Evolutionary conservation across 257 asterid genomes (phyloP).

Genomic region (Solanum boliviense): DNA sequence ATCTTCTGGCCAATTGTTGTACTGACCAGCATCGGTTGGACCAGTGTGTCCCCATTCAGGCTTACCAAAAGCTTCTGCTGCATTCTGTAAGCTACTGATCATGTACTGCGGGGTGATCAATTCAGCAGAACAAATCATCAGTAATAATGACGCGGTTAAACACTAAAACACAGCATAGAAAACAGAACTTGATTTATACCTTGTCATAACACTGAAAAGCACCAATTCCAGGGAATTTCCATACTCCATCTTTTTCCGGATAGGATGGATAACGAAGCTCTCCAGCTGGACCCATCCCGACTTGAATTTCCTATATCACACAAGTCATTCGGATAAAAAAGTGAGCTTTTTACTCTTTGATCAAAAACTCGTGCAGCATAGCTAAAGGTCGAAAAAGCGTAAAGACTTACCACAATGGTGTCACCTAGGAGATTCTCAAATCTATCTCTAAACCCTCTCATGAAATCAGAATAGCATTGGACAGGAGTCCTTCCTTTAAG

Average conservation of each 20-base stretch:
- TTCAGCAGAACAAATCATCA: background rate
- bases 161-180: background rate
- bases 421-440: constrained; percentile 65
- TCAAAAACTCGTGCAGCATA: background rate
- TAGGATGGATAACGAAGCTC: constrained; percentile 97
- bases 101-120: constrained; percentile 49
- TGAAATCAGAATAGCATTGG: constrained; percentile 85
- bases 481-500: constrained; percentile 87
- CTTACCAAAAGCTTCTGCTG: constrained; percentile 71
- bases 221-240: constrained; percentile 93
- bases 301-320: constrained; percentile 74
- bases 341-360: background rate
- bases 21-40: constrained; percentile 86
- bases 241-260: constrained; percentile 70
- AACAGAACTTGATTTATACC: constrained; percentile 21
- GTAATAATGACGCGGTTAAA: background rate
- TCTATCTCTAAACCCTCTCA: constrained; percentile 72
- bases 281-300: constrained; percentile 98
- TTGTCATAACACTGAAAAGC: constrained; percentile 95
- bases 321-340: background rate
- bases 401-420: constrained; percentile 57
- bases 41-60: constrained; percentile 91
- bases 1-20: constrained; percentile 98
- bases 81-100: constrained; percentile 75
- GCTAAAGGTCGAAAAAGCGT: background rate